Conservation (phyloP, 2,329 filamentous ascomycete genomes). For the Dryadomyces quercivorus region DNA sequence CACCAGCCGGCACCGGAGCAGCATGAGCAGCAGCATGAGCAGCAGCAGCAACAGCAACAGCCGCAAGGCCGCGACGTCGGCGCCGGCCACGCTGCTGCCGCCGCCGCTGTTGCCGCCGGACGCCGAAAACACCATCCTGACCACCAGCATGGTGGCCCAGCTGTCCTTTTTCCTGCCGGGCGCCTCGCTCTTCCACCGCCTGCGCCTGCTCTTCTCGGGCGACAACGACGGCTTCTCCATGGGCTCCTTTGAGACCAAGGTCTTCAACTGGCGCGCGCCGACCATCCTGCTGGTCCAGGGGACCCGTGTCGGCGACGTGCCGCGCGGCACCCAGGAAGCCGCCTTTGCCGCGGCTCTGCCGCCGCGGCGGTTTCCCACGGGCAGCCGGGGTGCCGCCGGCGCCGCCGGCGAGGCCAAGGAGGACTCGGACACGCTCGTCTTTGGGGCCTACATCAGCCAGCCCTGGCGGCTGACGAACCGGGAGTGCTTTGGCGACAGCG, state of each 20-base stretch:
- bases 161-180: constrained; percentile 62
- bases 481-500: constrained; percentile 53
- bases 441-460: constrained; percentile 53
- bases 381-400: constrained; percentile 23
- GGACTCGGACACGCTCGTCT: constrained; percentile 38
- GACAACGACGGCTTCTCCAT: constrained; percentile 63
- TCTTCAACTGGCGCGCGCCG: constrained; percentile 67
- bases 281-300: constrained; percentile 61
- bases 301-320: constrained; percentile 39
- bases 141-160: constrained; percentile 52
- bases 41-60: neutral
- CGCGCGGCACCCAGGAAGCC: constrained; percentile 37
- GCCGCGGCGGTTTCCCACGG: constrained; percentile 41
- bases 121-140: constrained; percentile 45
- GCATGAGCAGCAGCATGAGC: neutral
- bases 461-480: constrained; percentile 60
- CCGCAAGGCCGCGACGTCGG: neutral
- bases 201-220: constrained; percentile 59
- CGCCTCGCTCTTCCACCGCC: constrained; percentile 48
- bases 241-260: constrained; percentile 62
- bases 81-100: neutral
- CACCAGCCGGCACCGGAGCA: no score
- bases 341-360: constrained; percentile 51
- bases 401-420: constrained; percentile 11
- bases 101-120: constrained; percentile 29